Conservation (phyloP, 768 basidiomycete genomes). For the Melanogaster broomeanus region DNA sequence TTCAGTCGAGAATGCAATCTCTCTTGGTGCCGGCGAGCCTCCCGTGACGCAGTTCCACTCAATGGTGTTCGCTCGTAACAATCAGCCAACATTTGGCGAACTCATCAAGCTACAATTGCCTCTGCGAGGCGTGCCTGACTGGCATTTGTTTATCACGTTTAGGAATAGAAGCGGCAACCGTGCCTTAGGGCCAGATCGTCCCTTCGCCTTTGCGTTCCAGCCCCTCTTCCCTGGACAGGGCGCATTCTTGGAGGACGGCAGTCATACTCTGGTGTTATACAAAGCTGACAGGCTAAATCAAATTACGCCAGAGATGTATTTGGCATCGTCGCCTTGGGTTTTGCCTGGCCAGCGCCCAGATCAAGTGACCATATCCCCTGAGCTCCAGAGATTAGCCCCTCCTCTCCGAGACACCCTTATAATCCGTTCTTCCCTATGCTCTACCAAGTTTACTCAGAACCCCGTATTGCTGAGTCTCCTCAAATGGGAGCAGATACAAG, state of each 20-base stretch:
- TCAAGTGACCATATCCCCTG: conserved; percentile 54
- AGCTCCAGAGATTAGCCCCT: conserved; percentile 64
- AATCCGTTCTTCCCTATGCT: conserved; percentile 88
- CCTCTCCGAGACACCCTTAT: conserved; percentile 76
- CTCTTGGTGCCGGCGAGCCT: conserved; percentile 85
- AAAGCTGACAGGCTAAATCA: conserved; percentile 70
- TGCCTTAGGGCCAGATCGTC: conserved; percentile 55
- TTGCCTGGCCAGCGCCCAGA: conserved; percentile 59
- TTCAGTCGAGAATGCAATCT: conserved; percentile 69
- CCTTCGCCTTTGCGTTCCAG: conserved; percentile 92
- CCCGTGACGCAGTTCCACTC: conserved; percentile 81
- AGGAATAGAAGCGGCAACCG: conserved; percentile 67
- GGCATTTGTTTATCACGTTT: conserved; percentile 96
- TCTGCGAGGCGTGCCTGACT: conserved; percentile 62
- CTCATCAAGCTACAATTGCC: conserved; percentile 87
- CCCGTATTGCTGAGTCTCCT: conserved; percentile 77
- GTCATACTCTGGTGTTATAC: conserved; percentile 83
- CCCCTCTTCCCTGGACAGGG: conserved; percentile 78
- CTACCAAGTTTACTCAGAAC: conserved; percentile 91
- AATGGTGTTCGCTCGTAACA: conserved; percentile 87
- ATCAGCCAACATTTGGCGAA: conserved; percentile 90
- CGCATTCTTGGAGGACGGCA: conserved; percentile 87
- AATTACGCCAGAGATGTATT: conserved; percentile 69
- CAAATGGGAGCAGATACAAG: conserved; percentile 73
- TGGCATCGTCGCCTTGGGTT: conserved; percentile 64